Conservation (phyloP, 2,329 filamentous ascomycete genomes). For the Aaosphaeria pasadenensis region DNA sequence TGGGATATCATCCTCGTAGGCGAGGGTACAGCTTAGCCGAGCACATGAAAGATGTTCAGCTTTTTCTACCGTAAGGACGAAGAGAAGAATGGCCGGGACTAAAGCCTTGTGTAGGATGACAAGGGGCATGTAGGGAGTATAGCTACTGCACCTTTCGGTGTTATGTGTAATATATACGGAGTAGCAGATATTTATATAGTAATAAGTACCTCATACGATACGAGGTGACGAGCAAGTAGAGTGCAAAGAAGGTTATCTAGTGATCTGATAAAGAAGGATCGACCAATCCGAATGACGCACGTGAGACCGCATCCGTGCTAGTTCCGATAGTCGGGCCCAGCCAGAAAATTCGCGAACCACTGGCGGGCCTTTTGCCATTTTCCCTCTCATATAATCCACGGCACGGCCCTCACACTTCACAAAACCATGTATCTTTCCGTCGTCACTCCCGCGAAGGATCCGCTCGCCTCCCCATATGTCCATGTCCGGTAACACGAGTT, state of each 20-base stretch:
- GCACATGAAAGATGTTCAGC: no score
- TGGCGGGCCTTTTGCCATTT: background rate
- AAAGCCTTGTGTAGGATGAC: no score
- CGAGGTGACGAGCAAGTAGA: no score
- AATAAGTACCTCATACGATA: no score
- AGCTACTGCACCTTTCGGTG: no score
- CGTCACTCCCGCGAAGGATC: background rate
- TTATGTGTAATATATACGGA: no score
- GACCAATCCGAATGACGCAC: background rate
- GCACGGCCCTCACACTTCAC: background rate
- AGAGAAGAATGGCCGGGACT: no score
- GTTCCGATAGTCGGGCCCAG: conserved; percentile 6
- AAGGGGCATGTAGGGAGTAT: no score
- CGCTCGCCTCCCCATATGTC: background rate
- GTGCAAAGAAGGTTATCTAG: background rate
- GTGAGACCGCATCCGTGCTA: conserved; percentile 2
- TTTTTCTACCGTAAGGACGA: no score
- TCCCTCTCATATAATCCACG: background rate
- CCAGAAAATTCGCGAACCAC: conserved; percentile 4
- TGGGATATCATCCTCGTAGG: no score
- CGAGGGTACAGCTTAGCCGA: no score
- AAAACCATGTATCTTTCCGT: conserved; percentile 1
- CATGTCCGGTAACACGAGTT: conserved; percentile 45
- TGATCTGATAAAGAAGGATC: background rate
- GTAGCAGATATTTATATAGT: no score